Base-by-base conservation (phyloP, 1,139 yeast species). In the Blastobotrys arbuscula region DNA sequence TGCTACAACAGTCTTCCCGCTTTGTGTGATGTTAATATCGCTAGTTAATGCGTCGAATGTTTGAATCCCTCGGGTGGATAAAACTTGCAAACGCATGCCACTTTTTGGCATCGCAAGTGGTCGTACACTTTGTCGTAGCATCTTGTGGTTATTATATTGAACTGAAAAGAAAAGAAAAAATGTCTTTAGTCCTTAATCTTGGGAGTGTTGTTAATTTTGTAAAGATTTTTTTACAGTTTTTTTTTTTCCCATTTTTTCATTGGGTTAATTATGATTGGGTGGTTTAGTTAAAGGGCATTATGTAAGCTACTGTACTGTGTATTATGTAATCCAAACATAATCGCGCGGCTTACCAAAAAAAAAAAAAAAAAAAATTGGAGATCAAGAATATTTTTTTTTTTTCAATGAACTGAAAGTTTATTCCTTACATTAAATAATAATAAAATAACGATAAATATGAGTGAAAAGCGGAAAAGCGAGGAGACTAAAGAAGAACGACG, bases 11-110 rank as follows among this genome's bases (percentile, higher is more conserved):
- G 88, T 82, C 63, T 87, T 85, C 35, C 96, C 96, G 50, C 76
- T 73, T 57, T 81, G 75, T 53, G 94, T 83, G 66, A 87, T 81
- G 68, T 84, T 82, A 61, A 87, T 72, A 65, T 87, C 95, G 49
- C 77, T 71, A 51, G 69, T 71, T 44, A 77, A 62, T 48, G 58
- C 59, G 40, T 63, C 68, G 48, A 66, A 57, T 23, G 71, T 63
- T 56, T 69, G 69, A 54, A 68, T 60, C 46, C 62, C 53, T 50
- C 63, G 54, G 15, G 30, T 12, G 7, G 30, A 38, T 18, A 31
- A 20, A 30, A 16, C 26, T 37, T 19, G 40, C 4, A 28, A 12
- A n/a, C n/a, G 40, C 4, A 28, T 28, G 31, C n/a, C 13, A 12
- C 12, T 12, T 28, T 4, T 24, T 7, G 9, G 47, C 30, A 44